Percentiles rank a stretch among this genome's conserved stretches.
These are phyloP conservation scores for Schizosaccharomyces osmophilus DNA, from an alignment of 805 yeast species.

Conservation along the genomic window DNA sequence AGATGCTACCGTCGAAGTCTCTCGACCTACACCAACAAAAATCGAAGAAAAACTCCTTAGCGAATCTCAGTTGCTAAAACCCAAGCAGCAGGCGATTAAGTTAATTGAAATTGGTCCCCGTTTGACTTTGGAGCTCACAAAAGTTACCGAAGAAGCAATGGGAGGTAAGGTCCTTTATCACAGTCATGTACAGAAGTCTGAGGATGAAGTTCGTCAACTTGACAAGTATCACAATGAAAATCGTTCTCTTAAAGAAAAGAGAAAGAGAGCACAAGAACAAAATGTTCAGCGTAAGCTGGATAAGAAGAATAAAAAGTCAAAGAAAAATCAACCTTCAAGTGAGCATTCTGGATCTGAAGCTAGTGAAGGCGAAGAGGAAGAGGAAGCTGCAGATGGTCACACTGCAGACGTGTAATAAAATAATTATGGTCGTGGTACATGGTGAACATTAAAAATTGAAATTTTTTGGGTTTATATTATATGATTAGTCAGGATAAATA, in stretches of 20 bases:
- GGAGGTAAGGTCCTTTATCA: conserved; percentile 76
- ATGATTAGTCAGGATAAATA: no score
- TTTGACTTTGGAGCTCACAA: conserved; percentile 43
- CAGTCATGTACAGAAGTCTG: conserved; percentile 37
- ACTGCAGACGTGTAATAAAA: no score
- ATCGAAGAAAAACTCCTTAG: neutral
- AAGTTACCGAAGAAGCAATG: conserved; percentile 83
- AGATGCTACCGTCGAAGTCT: conserved; percentile 21
- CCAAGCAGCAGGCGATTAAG: conserved; percentile 60
- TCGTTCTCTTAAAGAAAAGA: conserved; percentile 36
- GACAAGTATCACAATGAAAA: conserved; percentile 44
- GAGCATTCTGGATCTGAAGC: neutral
- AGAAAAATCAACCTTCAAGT: conserved; percentile 17
- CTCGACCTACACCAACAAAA: conserved; percentile 2
- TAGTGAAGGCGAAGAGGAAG: no score
- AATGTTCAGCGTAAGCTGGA: conserved; percentile 52
- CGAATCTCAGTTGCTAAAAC: conserved; percentile 1
- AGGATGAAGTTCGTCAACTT: conserved; percentile 31
- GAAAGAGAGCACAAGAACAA: conserved; percentile 56
- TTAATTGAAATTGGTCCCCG: conserved; percentile 87
- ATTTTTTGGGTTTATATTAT: no score
- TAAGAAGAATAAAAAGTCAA: conserved; percentile 43
- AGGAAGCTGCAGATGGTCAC: no score
- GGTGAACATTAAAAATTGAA: no score
- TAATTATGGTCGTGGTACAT: neutral